Conservation (phyloP, 495 filamentous ascomycete genomes). For the Penicillium coffeae region DNA sequence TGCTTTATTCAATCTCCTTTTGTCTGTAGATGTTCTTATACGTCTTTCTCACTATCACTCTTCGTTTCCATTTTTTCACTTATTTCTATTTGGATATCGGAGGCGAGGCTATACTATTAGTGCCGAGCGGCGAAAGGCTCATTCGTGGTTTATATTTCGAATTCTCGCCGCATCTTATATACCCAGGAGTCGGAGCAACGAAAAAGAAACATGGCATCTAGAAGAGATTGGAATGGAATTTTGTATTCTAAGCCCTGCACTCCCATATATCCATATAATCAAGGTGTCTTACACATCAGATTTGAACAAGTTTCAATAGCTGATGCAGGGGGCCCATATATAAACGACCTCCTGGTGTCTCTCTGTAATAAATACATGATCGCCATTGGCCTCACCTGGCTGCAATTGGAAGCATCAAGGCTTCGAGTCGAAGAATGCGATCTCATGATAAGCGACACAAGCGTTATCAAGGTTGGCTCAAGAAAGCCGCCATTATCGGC, state of each 20-base stretch:
- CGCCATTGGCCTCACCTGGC: too few species aligned
- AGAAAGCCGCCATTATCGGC: neutral
- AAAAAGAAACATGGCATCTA: conserved; percentile 21
- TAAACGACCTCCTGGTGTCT: too few species aligned
- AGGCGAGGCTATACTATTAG: conserved; percentile 6
- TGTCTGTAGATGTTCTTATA: conserved; percentile 17
- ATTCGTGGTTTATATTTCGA: conserved; percentile 12
- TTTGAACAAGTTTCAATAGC: too few species aligned
- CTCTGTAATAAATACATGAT: too few species aligned
- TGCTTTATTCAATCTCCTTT: neutral
- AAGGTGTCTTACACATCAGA: too few species aligned
- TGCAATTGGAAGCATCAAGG: too few species aligned
- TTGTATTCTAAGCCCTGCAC: conserved; percentile 22
- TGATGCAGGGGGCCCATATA: too few species aligned
- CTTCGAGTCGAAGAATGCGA: too few species aligned
- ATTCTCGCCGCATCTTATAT: conserved; percentile 32
- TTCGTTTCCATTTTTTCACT: conserved; percentile 10
- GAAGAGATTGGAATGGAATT: conserved; percentile 22
- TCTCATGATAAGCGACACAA: too few species aligned
- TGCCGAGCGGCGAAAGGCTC: conserved; percentile 4
- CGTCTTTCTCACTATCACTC: conserved; percentile 3
- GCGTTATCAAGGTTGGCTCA: neutral
- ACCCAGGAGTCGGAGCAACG: conserved; percentile 30
- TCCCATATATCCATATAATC: conserved; percentile 6
- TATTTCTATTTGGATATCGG: conserved; percentile 19